Base-by-base conservation (phyloP, 345 rosid genomes). In the Populus nigra region DNA sequence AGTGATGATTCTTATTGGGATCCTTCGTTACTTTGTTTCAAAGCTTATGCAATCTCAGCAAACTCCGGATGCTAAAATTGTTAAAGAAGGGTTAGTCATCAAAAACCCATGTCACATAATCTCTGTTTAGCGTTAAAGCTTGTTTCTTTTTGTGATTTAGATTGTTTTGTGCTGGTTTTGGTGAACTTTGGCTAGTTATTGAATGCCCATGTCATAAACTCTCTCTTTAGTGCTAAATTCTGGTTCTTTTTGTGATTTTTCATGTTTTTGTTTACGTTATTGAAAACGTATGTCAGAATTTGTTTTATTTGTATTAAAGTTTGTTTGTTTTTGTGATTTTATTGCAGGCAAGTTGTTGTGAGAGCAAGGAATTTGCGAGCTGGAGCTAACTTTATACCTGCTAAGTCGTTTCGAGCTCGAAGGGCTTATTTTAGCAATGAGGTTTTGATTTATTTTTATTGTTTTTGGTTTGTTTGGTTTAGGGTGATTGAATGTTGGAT, bases 1-100 rank as follows among this genome's bases (percentile, higher is more conserved):
- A 45, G 99, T 93, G 71, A 96, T 92, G 97, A 98, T 92, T 31
- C 94, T 93, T 69, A 93, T 93, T 22, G 99, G 98, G 23, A 81
- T 96, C 69, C 97, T 96, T 53, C 91, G 98, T 39, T 86, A 96
- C 90, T 96, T 94, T 76, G 91, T 85, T 76, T 85, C 91, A 73
- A 96, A 94, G 89, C 92, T 94, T 77, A 88, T 91, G 95, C 98
- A 93, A 36, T 91, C 98, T 74, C 76, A 91, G 75, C 98, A 90
- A 77, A 57, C 74, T 79, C 97, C 97, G 61, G 98, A 96, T 87
- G 85, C 82, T 57, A 96, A 96, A 84, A 84, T 87, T 76, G 87
- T 91, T 78, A 90, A 89, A 81, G 99, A 96, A 91, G 99, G 97
- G 98, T 81, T 50, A 53, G 91, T n/a, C 15, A 31, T 70, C 22